Conservation (phyloP, 1,139 yeast genomes). For the Kazachstania sp. region DNA sequence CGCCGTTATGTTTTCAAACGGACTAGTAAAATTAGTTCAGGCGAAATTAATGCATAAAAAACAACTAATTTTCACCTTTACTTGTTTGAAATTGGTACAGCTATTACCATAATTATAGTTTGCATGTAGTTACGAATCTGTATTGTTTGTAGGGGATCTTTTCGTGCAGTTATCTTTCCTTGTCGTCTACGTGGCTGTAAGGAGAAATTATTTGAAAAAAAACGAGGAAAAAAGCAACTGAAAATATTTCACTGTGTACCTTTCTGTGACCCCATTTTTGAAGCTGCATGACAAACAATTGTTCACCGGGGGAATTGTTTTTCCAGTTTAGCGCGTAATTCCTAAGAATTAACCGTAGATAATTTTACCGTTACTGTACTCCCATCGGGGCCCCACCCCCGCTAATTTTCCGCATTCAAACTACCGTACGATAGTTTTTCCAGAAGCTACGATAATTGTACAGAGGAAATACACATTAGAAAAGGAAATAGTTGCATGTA, state of each 20-base stretch:
- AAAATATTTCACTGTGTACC: no score
- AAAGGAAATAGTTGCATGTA: no score
- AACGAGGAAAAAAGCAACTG: no score
- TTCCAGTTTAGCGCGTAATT: no score
- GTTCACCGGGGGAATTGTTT: no score
- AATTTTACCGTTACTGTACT: neutral
- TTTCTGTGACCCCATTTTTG: no score
- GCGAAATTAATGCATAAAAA: neutral
- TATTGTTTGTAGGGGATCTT: neutral
- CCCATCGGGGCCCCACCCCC: slow-evolving; percentile 4
- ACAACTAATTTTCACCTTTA: neutral
- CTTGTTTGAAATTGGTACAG: no score
- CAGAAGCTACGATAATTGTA: neutral
- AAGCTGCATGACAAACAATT: no score
- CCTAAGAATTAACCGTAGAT: neutral
- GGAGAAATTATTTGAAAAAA: neutral
- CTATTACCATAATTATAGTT: no score
- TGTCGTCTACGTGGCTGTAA: neutral
- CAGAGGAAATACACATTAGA: neutral
- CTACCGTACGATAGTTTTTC: neutral
- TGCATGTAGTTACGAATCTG: no score
- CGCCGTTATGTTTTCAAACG: no score
- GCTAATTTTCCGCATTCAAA: neutral
- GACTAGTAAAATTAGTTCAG: neutral
- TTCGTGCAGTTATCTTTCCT: neutral